phyloP scores from a whole-genome alignment of 345 rosid genomes.

The Passiflora organensis region DNA sequence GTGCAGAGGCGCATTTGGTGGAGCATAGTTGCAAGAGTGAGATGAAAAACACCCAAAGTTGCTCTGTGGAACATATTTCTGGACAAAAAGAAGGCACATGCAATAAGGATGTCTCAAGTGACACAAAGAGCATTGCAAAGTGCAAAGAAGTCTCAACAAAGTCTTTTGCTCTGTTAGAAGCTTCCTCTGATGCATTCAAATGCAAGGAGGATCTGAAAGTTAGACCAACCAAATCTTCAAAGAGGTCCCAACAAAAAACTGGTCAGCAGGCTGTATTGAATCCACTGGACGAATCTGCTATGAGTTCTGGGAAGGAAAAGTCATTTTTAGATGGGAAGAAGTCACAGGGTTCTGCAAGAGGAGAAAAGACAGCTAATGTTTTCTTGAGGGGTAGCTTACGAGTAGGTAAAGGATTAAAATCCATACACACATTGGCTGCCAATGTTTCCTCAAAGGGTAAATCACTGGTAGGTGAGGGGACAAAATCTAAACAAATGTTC shows the following conservation, averaged over 20 bases:
- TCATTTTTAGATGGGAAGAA: conserved; percentile 26
- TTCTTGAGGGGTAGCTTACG: conserved; percentile 13
- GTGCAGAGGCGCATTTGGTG: conserved; percentile 22
- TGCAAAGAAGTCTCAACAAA: conserved; percentile 12
- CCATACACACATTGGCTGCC: conserved; percentile 19
- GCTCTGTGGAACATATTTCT: conserved; percentile 20
- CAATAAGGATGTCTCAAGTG: conserved; percentile 6
- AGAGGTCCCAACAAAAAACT: conserved; percentile 8
- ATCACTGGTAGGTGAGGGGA: conserved; percentile 24
- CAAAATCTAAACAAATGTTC: conserved; percentile 18
- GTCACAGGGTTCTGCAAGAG: conserved; percentile 27
- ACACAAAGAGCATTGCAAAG: conserved; percentile 14
- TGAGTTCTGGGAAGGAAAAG: conserved; percentile 26
- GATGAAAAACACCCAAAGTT: conserved; percentile 19
- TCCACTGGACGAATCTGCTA: conserved; percentile 14
- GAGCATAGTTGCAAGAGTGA: conserved; percentile 25
- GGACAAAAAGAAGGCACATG: conserved; percentile 7
- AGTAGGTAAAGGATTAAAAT: conserved; percentile 22
- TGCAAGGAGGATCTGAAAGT: conserved; percentile 11
- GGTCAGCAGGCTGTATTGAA: conserved; percentile 16
- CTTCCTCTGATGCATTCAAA: conserved; percentile 10
- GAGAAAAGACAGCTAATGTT: conserved; percentile 7
- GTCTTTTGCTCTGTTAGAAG: conserved; percentile 18
- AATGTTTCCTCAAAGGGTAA: conserved; percentile 12
- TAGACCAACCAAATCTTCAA: conserved; percentile 6